Evolutionary conservation across 2,329 filamentous ascomycete species (phyloP), one percentile per base, ranked within the genome.

Genomic region (Xylariales sp.): DNA sequence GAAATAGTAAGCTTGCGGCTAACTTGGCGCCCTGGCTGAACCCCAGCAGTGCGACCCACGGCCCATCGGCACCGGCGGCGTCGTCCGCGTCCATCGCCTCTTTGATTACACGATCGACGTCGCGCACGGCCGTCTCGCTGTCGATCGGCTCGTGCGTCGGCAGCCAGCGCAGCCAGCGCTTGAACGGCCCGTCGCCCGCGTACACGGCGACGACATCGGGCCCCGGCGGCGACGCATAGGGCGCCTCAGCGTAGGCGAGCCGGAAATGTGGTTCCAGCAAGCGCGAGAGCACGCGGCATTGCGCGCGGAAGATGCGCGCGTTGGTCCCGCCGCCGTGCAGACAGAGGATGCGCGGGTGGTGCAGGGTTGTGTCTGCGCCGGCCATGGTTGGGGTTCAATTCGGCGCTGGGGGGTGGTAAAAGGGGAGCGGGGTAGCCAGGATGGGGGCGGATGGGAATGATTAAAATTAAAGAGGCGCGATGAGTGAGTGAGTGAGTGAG

Each of bases 251-350:
- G 80, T 91, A 95, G 75, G 91, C 88, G 71, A 94, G 85, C 48
- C 92, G 89, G 78, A 93, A 93, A 53, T 84, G 79, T 6, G 84
- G 78, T 52, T 80, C 76, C 0, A 93, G 85, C 62, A 48, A 53
- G 32, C 75, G 77, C 36, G 76, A 71, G 62, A 87, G 73, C 70
- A 81, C 81, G 69, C 92, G 91, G 72, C 89, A 88, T 80, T 94
- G 92, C 10, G 85, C 78, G 68, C 85, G 82, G 81, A 94, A 94
- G 77, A 93, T 87, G 48, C 83, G 76, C n/a, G 85, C 89, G 75
- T 91, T 93, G 71, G 90, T 89, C 68, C 92, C 92, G 74, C 91
- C 92, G 76, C 92, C 92, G 78, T 94, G 92, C n/a, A 94, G 88
- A 80, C 91, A 94, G 72, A 94, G 89, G 72, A 94, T 88, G 67